phyloP scores from a whole-genome alignment of 495 filamentous ascomycete species.

The Penicillium pancosmium region DNA sequence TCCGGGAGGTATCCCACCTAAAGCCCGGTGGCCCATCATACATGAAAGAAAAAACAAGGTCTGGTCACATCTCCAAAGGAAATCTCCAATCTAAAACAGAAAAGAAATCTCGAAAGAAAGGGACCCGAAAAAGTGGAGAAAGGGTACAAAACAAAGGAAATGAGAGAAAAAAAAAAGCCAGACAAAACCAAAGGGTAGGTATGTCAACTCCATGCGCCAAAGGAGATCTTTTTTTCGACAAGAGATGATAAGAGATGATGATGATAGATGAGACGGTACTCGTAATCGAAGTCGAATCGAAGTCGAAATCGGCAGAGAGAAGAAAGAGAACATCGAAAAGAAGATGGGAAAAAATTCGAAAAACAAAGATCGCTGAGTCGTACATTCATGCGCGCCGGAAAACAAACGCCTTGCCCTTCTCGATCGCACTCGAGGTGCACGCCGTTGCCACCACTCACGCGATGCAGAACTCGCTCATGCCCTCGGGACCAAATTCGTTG shows the following conservation, averaged over 20 bases:
- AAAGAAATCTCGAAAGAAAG: not conserved
- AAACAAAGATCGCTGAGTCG: slow-evolving; percentile 18
- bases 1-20: too few species aligned
- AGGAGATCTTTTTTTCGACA: too few species aligned
- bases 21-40: too few species aligned
- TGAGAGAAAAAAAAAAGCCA: too few species aligned
- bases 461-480: slow-evolving; percentile 40
- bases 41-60: too few species aligned
- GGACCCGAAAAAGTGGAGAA: not conserved
- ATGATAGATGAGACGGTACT: too few species aligned
- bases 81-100: too few species aligned
- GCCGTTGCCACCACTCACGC: too few species aligned
- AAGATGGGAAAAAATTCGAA: not conserved
- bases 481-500: slow-evolving; percentile 74
- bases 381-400: slow-evolving; percentile 7
- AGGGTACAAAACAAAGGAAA: not conserved
- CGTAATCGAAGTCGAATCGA: not conserved
- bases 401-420: slow-evolving; percentile 1
- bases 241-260: too few species aligned
- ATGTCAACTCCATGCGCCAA: not conserved
- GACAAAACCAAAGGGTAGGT: not conserved
- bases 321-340: slow-evolving; percentile 5
- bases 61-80: too few species aligned
- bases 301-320: slow-evolving; percentile 13
- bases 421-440: not conserved